phyloP scores from a whole-genome alignment of 331 rosid species.

The Quercus tomentella region DNA sequence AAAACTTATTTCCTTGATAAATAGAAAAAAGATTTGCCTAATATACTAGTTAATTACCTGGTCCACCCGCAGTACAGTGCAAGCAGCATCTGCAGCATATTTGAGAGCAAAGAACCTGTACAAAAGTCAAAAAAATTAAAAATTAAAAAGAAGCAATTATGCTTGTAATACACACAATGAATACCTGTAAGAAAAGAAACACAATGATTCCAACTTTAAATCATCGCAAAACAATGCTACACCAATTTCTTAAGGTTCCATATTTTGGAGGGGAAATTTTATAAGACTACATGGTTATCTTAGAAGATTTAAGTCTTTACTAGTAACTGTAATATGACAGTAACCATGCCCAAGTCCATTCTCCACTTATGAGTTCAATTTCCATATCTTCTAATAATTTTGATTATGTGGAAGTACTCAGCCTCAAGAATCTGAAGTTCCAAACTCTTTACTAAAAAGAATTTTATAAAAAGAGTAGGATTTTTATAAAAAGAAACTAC shows the following conservation, averaged over 20 bases:
- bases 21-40: neutral
- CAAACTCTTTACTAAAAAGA: too few species aligned
- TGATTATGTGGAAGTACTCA: too few species aligned
- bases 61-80: constrained; percentile 91
- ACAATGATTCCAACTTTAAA: constrained; percentile 1
- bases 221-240: neutral
- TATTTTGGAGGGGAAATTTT: neutral
- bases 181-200: neutral
- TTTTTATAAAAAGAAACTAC: too few species aligned
- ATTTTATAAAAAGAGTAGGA: too few species aligned
- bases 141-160: neutral
- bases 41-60: constrained; percentile 50
- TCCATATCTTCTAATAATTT: too few species aligned
- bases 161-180: neutral
- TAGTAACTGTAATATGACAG: neutral
- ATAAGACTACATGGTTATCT: neutral
- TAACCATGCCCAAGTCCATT: neutral
- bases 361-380: too few species aligned
- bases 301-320: neutral
- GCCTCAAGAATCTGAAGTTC: too few species aligned
- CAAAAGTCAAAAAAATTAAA: neutral
- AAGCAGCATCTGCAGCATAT: constrained; percentile 95
- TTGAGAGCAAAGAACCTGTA: constrained; percentile 82
- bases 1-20: neutral
- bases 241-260: neutral